phyloP scores from a whole-genome alignment of 2,329 filamentous ascomycete genomes.

The Corinectria fuckeliana region DNA sequence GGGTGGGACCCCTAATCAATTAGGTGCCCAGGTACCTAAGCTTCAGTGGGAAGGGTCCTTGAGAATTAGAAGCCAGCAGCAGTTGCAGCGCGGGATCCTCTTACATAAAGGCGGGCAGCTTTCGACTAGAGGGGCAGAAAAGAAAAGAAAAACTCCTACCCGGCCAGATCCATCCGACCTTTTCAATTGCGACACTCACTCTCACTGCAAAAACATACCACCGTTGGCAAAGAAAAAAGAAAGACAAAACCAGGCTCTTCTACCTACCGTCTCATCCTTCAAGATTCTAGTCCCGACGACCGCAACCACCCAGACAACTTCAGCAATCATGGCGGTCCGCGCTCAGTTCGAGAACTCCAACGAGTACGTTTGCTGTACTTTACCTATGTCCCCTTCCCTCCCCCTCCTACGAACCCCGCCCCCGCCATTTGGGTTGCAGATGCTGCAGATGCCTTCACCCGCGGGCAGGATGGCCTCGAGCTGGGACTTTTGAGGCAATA shows the following conservation, averaged over 20 bases:
- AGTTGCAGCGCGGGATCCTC: neutral
- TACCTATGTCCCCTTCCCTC: conserved; percentile 1
- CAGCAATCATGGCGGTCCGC: conserved; percentile 66
- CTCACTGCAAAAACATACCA: neutral
- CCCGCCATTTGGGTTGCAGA: conserved; percentile 21
- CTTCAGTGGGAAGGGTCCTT: conserved; percentile 7
- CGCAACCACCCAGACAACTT: conserved; percentile 21
- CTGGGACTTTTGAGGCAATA: neutral
- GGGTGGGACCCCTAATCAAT: conserved; percentile 1
- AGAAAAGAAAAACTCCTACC: conserved; percentile 30
- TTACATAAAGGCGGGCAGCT: conserved; percentile 37
- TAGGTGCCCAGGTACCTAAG: conserved; percentile 1
- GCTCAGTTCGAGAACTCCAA: conserved; percentile 90
- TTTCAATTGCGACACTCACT: conserved; percentile 26
- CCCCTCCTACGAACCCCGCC: conserved; percentile 23
- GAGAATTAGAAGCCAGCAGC: conserved; percentile 1
- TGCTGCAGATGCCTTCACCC: neutral
- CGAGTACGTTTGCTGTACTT: conserved; percentile 71
- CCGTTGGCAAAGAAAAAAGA: no score
- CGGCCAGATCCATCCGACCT: conserved; percentile 23
- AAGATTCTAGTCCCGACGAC: conserved; percentile 29
- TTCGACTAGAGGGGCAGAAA: conserved; percentile 26
- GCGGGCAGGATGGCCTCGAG: neutral
- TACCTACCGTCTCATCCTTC: conserved; percentile 2
- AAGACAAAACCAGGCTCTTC: neutral